These are phyloP conservation scores for Fusarium concolor DNA, from an alignment of 2,329 filamentous ascomycete species.

Conservation along the genomic window DNA sequence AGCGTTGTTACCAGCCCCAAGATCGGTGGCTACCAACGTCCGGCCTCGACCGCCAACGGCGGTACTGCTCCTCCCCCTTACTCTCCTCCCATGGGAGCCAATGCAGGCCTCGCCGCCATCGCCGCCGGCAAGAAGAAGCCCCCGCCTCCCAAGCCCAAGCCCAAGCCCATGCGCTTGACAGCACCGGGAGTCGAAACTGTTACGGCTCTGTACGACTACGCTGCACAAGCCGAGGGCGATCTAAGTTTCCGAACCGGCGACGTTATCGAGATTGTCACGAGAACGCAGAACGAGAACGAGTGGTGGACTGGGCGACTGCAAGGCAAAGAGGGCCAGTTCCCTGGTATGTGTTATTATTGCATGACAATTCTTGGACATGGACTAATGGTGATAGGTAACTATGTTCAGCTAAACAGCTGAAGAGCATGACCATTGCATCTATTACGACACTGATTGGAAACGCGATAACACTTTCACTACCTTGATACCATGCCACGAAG, in stretches of 20 bases:
- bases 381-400: slow-evolving; percentile 59
- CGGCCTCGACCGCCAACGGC: slow-evolving; percentile 56
- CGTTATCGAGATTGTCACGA: slow-evolving; percentile 84
- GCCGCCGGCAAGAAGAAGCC: slow-evolving; percentile 73
- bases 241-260: slow-evolving; percentile 91
- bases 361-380: neutral
- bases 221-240: slow-evolving; percentile 94
- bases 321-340: slow-evolving; percentile 90
- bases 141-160: slow-evolving; percentile 73
- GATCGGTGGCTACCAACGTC: slow-evolving; percentile 51
- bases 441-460: neutral
- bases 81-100: slow-evolving; percentile 59
- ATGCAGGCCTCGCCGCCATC: slow-evolving; percentile 58
- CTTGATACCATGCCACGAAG: slow-evolving; percentile 27
- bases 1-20: slow-evolving; percentile 45
- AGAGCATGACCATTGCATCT: neutral
- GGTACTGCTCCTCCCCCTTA: slow-evolving; percentile 79
- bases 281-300: slow-evolving; percentile 92
- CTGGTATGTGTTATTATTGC: slow-evolving; percentile 70
- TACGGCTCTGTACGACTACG: slow-evolving; percentile 95
- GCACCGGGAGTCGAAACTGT: slow-evolving; percentile 78
- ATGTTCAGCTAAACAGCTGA: slow-evolving; percentile 56
- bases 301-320: slow-evolving; percentile 93
- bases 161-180: slow-evolving; percentile 81
- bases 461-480: slow-evolving; percentile 17